These are phyloP conservation scores for Cystobasidium onofrii DNA, from an alignment of 768 basidiomycete genomes.

Conservation along the genomic window DNA sequence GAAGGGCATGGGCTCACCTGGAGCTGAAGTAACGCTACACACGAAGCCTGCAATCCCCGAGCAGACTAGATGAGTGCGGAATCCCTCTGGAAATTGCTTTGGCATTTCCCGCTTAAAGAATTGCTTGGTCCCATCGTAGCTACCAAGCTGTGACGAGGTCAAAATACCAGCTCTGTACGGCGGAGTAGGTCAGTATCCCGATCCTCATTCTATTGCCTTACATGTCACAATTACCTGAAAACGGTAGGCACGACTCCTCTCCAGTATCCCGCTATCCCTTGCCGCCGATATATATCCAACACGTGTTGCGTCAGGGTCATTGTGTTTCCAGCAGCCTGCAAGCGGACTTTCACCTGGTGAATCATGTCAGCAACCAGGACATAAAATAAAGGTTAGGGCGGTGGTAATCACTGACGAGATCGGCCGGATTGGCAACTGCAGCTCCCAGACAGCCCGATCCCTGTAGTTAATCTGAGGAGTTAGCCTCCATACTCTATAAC, in stretches of 20 bases:
- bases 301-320: conserved; percentile 33
- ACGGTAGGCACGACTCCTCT: conserved; percentile 38
- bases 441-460: conserved; percentile 38
- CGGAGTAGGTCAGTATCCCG: background rate
- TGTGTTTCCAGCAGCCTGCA: conserved; percentile 36
- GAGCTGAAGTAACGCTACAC: conserved; percentile 37
- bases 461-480: background rate
- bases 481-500: background rate
- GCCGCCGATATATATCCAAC: background rate
- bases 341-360: conserved; percentile 40
- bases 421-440: conserved; percentile 40
- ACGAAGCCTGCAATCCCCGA: conserved; percentile 40
- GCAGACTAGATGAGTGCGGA: conserved; percentile 38
- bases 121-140: conserved; percentile 39
- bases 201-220: too few relatives aligned
- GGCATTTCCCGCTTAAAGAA: conserved; percentile 36
- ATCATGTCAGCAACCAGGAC: background rate
- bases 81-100: conserved; percentile 35
- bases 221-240: conserved; percentile 4
- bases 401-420: conserved; percentile 26
- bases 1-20: conserved; percentile 33
- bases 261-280: conserved; percentile 36
- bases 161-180: conserved; percentile 38
- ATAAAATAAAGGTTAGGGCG: background rate
- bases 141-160: conserved; percentile 38